phyloP scores from a whole-genome alignment of 768 basidiomycete species.

The Rhizopogon vulgaris region DNA sequence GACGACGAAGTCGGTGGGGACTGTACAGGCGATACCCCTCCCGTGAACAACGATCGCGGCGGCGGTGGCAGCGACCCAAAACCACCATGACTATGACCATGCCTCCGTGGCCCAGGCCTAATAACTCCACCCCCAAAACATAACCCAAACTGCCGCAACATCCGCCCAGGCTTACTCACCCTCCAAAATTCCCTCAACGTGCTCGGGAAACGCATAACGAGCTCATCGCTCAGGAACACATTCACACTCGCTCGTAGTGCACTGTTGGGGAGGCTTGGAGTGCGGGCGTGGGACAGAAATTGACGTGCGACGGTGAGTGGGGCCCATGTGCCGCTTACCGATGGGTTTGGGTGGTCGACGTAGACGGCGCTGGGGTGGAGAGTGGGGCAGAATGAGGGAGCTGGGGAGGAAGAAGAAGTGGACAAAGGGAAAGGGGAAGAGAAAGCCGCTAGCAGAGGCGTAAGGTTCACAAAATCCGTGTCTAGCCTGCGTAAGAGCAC shows the following conservation, averaged over 20 bases:
- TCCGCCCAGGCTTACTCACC: conserved; percentile 39
- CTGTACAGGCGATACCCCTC: no score
- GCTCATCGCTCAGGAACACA: conserved; percentile 56
- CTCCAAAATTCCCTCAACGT: conserved; percentile 55
- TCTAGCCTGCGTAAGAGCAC: conserved; percentile 64
- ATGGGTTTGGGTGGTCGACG: conserved; percentile 46
- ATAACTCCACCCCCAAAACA: conserved; percentile 11
- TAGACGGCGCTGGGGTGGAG: conserved; percentile 38
- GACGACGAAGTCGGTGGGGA: no score
- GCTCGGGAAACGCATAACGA: conserved; percentile 58
- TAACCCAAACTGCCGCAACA: conserved; percentile 52
- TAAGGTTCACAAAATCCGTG: conserved; percentile 73
- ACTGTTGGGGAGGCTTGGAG: background rate
- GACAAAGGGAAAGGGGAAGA: conserved; percentile 10
- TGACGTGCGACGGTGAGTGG: conserved; percentile 51
- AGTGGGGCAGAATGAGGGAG: conserved; percentile 29
- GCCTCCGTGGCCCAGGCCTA: no score
- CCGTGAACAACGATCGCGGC: no score
- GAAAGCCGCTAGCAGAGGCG: conserved; percentile 37
- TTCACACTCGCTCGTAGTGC: conserved; percentile 29
- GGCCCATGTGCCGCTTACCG: conserved; percentile 63
- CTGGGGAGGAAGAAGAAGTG: conserved; percentile 30
- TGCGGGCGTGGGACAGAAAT: conserved; percentile 20
- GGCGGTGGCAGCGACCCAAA: no score
- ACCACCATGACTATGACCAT: no score